Evolutionary conservation across 148 eudicot species (phyloP).

Genomic region (Dianthus caryophyllus): DNA sequence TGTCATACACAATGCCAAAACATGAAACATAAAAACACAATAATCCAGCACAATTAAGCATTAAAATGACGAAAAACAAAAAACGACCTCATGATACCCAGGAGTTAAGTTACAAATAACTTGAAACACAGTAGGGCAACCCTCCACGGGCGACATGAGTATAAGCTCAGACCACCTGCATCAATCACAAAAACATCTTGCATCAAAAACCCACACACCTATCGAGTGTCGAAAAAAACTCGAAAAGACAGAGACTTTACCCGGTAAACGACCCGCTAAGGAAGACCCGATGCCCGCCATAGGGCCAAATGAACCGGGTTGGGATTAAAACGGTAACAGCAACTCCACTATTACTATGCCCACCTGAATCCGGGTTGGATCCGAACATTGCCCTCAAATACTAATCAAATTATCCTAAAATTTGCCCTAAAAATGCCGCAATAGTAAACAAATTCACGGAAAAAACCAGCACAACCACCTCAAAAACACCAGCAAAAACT

Average conservation of each 20-base stretch:
- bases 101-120: slow-evolving; percentile 56
- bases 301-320: slow-evolving; percentile 30
- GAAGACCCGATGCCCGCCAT: slow-evolving; percentile 45
- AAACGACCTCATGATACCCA: slow-evolving; percentile 55
- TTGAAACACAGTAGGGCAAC: slow-evolving; percentile 59
- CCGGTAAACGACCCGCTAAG: slow-evolving; percentile 45
- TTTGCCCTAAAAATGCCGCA: background rate
- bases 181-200: slow-evolving; percentile 2
- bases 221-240: background rate
- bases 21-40: background rate
- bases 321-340: slow-evolving; percentile 28
- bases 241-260: slow-evolving; percentile 25
- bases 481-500: background rate
- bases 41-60: background rate
- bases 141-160: slow-evolving; percentile 69
- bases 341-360: slow-evolving; percentile 23
- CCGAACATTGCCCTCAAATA: slow-evolving; percentile 30
- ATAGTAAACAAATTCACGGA: background rate
- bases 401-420: background rate
- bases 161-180: slow-evolving; percentile 56
- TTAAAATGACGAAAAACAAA: background rate
- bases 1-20: too few relatives aligned
- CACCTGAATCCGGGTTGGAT: slow-evolving; percentile 31
- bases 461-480: background rate
- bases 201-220: background rate